Base-by-base conservation (phyloP, 495 filamentous ascomycete genomes). In the Talaromyces proteolyticus region DNA sequence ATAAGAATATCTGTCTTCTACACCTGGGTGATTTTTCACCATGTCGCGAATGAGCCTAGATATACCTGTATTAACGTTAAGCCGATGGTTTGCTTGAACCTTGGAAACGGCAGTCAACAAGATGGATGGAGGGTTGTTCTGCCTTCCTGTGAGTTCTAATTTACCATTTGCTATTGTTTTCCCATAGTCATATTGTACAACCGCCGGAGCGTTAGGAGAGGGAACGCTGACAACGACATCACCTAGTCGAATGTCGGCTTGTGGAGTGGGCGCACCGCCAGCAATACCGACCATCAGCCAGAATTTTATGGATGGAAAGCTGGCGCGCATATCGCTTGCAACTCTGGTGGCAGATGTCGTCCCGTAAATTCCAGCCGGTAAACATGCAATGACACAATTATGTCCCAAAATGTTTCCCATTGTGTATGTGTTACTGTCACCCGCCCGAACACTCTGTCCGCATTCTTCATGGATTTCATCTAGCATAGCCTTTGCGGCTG, bases 401-500 rank as follows among this genome's bases (percentile, higher is more conserved):
- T 78, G 70, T 22, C 56, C 58, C 5, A 63, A 64, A 26, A 76
- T 70, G 48, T 59, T 59, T 14, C 72, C 74, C 5, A 76, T 47
- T 0, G 54, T 64, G 47, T 75, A 77, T 12, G 54, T 52, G 47
- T 75, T 75, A 17, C 54, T 23, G 50, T 75, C n/a, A n/a, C n/a
- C n/a, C n/a, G n/a, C n/a, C n/a, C n/a, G n/a, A n/a, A n/a, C n/a
- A n/a, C 54, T 25, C 54, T 19, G 22, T 0, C 53, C 48, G 17
- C 68, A 55, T n/a, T 29, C 11, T 6, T 54, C 55, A 53, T 77
- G 68, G 8, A 63, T 49, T 50, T 72, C 67, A 50, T 84, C 77
- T 2, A 82, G 65, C 55, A 76, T 68, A 16, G 58, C 59, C 21
- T 37, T 41, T 2, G 70, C 76, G 1, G 76, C 77, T n/a, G 69